phyloP scores from a whole-genome alignment of 1,139 yeast genomes.

The Ogataea hybrid region DNA sequence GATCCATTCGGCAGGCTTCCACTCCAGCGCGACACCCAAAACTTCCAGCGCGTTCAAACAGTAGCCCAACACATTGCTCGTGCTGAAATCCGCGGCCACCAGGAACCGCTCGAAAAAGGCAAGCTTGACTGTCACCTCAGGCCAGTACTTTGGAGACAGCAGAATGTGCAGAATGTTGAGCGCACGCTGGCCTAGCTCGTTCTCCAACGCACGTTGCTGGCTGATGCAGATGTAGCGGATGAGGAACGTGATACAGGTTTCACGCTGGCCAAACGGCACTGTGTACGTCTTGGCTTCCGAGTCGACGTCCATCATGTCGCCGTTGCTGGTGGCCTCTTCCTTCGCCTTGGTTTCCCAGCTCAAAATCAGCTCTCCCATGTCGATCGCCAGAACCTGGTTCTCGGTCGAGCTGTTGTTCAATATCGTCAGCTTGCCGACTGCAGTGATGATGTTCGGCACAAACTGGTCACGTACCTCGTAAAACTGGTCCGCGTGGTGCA shows the following conservation, averaged over 20 bases:
- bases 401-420: conserved; percentile 79
- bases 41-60: conserved; percentile 92
- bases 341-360: conserved; percentile 74
- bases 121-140: conserved; percentile 80
- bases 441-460: conserved; percentile 85
- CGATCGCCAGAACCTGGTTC: conserved; percentile 83
- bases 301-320: conserved; percentile 26
- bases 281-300: conserved; percentile 36
- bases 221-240: conserved; percentile 87
- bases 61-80: conserved; percentile 61
- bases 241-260: conserved; percentile 88
- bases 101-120: conserved; percentile 85
- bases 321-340: conserved; percentile 15
- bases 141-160: conserved; percentile 74
- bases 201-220: conserved; percentile 82
- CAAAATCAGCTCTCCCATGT: conserved; percentile 78
- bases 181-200: conserved; percentile 79
- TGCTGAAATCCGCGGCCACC: conserved; percentile 71
- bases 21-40: conserved; percentile 76
- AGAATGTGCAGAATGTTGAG: conserved; percentile 71
- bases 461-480: conserved; percentile 87
- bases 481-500: conserved; percentile 81
- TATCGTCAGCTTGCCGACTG: conserved; percentile 89
- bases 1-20: conserved; percentile 78
- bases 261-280: conserved; percentile 79